Evolutionary conservation across 345 rosid genomes (phyloP).

Genomic region (Lepidium africanum): DNA sequence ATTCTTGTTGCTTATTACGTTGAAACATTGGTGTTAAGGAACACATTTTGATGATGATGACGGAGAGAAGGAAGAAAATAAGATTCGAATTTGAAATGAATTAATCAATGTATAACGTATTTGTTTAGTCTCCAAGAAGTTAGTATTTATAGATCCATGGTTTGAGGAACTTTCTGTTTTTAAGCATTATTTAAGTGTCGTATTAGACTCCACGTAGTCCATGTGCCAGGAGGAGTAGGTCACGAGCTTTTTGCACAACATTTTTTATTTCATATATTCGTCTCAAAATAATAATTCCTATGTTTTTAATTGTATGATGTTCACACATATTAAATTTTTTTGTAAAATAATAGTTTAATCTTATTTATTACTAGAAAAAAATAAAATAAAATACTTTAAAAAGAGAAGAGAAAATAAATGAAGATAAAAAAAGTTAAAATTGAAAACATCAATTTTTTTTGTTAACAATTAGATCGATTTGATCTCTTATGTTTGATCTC

Average conservation of each 20-base stretch:
- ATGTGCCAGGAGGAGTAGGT: conserved; percentile 23
- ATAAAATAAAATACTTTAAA: no score
- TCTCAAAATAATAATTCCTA: neutral
- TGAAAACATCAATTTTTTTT: no score
- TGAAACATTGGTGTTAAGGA: conserved; percentile 20
- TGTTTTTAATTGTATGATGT: no score
- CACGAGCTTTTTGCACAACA: conserved; percentile 5
- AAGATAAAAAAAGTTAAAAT: no score
- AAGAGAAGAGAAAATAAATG: no score
- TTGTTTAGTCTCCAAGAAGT: conserved; percentile 5
- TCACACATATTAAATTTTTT: no score
- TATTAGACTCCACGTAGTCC: conserved; percentile 23
- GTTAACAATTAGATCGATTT: no score
- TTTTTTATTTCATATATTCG: neutral
- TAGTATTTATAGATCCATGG: conserved; percentile 15
- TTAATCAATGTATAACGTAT: neutral
- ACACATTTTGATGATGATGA: conserved; percentile 6
- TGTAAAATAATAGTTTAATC: no score
- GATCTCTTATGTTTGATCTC: no score
- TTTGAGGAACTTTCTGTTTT: neutral
- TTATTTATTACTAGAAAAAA: no score
- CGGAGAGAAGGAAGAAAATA: conserved; percentile 3
- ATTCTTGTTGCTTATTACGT: conserved; percentile 8
- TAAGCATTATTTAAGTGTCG: conserved; percentile 6
- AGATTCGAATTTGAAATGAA: conserved; percentile 16